A percentile compares a stretch with the other conserved stretches of the same genome.
Conservation (phyloP, 2,329 filamentous ascomycete genomes). For the Penicillium sp. region DNA sequence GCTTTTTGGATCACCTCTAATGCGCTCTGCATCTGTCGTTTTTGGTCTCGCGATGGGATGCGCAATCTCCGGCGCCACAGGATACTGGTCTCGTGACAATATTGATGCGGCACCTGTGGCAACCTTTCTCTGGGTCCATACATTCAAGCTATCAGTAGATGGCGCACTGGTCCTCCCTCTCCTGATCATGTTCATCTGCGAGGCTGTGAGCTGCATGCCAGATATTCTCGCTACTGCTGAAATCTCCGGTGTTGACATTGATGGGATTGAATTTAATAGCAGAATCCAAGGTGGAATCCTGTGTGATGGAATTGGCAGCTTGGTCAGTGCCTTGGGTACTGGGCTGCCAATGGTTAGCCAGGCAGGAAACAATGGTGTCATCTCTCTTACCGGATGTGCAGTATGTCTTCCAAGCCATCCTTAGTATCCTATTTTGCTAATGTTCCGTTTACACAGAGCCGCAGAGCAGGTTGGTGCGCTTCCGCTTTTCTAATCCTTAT, state of each 20-base stretch:
- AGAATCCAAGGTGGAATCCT: slow-evolving; percentile 68
- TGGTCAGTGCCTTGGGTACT: slow-evolving; percentile 74
- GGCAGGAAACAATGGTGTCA: slow-evolving; percentile 83
- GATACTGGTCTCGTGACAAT: slow-evolving; percentile 73
- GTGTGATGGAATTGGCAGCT: slow-evolving; percentile 73
- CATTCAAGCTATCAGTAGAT: slow-evolving; percentile 63
- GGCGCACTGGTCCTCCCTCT: slow-evolving; percentile 63
- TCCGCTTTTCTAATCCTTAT: slow-evolving; percentile 76
- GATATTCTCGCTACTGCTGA: slow-evolving; percentile 67
- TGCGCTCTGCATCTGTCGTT: slow-evolving; percentile 78
- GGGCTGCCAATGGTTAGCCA: slow-evolving; percentile 79
- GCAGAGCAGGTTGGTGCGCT: slow-evolving; percentile 75
- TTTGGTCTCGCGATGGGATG: slow-evolving; percentile 74
- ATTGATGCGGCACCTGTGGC: slow-evolving; percentile 68
- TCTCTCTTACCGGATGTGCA: slow-evolving; percentile 77
- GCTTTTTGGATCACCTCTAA: slow-evolving; percentile 77
- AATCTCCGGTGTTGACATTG: slow-evolving; percentile 61
- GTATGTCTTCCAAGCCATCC: slow-evolving; percentile 13
- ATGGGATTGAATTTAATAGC: slow-evolving; percentile 62
- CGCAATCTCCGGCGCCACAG: slow-evolving; percentile 73
- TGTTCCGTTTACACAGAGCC: slow-evolving; percentile 49
- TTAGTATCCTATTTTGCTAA: not conserved
- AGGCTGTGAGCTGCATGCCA: slow-evolving; percentile 70
- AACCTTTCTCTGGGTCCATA: slow-evolving; percentile 68
- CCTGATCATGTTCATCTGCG: slow-evolving; percentile 57